Percentiles rank a stretch among this genome's conserved stretches.
Conservation (phyloP, 495 filamentous ascomycete genomes). For the Hypoxylon rickii region DNA sequence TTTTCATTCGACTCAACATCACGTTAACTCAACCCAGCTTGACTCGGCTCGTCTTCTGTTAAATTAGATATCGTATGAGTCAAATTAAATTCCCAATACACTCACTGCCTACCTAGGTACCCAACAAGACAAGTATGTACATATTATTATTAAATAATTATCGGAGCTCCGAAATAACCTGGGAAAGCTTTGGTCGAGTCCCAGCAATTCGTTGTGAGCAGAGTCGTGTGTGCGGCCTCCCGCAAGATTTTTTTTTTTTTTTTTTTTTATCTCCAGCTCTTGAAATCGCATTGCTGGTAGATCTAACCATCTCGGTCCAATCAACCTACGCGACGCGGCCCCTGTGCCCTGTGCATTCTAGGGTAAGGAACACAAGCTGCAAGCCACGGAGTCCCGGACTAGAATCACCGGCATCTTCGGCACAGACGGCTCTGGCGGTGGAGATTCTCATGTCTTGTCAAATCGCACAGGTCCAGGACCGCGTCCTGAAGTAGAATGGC, state of each 20-base stretch:
- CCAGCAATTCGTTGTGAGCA: not conserved
- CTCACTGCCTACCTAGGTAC: too few species aligned
- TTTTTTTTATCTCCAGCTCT: too few species aligned
- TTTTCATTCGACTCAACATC: conserved; percentile 12
- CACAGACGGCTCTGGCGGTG: conserved; percentile 26
- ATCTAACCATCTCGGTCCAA: conserved; percentile 15
- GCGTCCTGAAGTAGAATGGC: too few species aligned
- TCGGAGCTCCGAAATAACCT: too few species aligned
- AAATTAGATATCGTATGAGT: too few species aligned
- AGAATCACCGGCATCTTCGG: conserved; percentile 36
- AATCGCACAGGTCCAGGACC: conserved; percentile 11
- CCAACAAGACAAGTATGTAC: too few species aligned
- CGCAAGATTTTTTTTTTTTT: conserved; percentile 25
- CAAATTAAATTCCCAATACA: too few species aligned
- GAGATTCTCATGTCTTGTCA: conserved; percentile 16
- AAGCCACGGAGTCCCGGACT: conserved; percentile 32
- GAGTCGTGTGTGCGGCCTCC: conserved; percentile 4
- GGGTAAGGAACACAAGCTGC: conserved; percentile 20
- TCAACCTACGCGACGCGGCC: conserved; percentile 19
- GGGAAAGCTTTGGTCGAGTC: not conserved
- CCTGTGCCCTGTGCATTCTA: conserved; percentile 16
- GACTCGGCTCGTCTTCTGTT: too few species aligned
- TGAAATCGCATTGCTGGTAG: conserved; percentile 16
- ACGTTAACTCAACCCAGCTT: conserved; percentile 3
- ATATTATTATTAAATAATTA: too few species aligned